phyloP scores from a whole-genome alignment of 169 alveolate species.

The Plasmodium fragile region DNA sequence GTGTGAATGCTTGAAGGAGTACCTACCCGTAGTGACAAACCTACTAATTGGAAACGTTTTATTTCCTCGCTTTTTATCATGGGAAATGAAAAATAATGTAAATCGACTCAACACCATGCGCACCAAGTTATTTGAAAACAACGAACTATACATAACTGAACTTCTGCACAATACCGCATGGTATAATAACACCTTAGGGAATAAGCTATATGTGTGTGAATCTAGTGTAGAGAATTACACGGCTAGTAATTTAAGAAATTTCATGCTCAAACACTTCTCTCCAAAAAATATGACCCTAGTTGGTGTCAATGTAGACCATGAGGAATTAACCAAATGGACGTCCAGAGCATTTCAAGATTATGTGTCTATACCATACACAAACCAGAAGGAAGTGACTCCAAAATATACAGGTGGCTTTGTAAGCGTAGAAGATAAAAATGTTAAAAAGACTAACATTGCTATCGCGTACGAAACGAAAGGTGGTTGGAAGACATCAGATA shows the following conservation, averaged over 20 bases:
- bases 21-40: conserved; percentile 88
- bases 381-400: conserved; percentile 78
- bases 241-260: conserved; percentile 87
- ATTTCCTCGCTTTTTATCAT: conserved; percentile 89
- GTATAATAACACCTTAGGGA: conserved; percentile 92
- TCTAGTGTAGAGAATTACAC: conserved; percentile 83
- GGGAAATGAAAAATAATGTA: conserved; percentile 88
- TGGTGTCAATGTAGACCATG: conserved; percentile 88
- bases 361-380: conserved; percentile 87
- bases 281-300: conserved; percentile 89
- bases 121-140: conserved; percentile 78
- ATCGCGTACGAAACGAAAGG: conserved; percentile 86
- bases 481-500: conserved; percentile 88
- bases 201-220: conserved; percentile 81
- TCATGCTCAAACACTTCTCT: conserved; percentile 89
- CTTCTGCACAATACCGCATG: conserved; percentile 90
- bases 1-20: conserved; percentile 88
- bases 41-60: conserved; percentile 90
- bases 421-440: conserved; percentile 83
- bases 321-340: conserved; percentile 89
- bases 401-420: conserved; percentile 92
- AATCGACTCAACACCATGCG: conserved; percentile 80
- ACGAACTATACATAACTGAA: conserved; percentile 88
- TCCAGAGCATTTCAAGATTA: conserved; percentile 91
- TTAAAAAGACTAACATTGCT: conserved; percentile 89